These are phyloP conservation scores for Leucocoprinus birnbaumii DNA, from an alignment of 768 basidiomycete species.

Conservation along the genomic window DNA sequence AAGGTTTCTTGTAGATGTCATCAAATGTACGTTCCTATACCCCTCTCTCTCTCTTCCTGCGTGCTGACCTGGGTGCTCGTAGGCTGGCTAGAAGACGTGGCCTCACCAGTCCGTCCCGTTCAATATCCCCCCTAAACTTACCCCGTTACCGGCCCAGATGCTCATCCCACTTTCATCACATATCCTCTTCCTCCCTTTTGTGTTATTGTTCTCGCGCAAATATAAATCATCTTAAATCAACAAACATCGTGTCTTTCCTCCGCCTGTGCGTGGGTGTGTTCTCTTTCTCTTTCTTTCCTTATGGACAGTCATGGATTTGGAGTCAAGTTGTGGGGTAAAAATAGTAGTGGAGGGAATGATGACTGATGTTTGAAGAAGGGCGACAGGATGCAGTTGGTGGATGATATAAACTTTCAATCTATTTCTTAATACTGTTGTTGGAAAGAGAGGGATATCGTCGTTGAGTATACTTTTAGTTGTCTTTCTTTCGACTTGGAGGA, in stretches of 20 bases:
- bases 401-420: background rate
- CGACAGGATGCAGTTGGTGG: conserved; percentile 3
- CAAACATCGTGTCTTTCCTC: background rate
- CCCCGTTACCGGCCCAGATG: background rate
- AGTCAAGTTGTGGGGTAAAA: background rate
- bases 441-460: too few species aligned
- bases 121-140: background rate
- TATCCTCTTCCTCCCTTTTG: background rate
- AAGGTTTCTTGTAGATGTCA: conserved; percentile 67
- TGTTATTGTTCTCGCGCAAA: too few species aligned
- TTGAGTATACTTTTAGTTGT: too few species aligned
- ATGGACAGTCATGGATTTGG: background rate
- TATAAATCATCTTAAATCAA: background rate
- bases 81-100: conserved; percentile 7
- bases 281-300: background rate
- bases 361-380: too few species aligned
- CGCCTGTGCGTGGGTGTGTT: background rate
- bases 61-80: background rate
- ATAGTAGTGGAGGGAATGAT: too few species aligned
- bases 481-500: background rate
- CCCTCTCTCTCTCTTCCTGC: background rate
- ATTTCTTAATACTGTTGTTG: background rate
- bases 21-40: background rate
- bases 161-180: conserved; percentile 5
- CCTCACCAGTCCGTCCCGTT: conserved; percentile 14